Evolutionary conservation across 495 filamentous ascomycete species (phyloP), one percentile per base, ranked within the genome.

Genomic region (Xylaria palmicola): DNA sequence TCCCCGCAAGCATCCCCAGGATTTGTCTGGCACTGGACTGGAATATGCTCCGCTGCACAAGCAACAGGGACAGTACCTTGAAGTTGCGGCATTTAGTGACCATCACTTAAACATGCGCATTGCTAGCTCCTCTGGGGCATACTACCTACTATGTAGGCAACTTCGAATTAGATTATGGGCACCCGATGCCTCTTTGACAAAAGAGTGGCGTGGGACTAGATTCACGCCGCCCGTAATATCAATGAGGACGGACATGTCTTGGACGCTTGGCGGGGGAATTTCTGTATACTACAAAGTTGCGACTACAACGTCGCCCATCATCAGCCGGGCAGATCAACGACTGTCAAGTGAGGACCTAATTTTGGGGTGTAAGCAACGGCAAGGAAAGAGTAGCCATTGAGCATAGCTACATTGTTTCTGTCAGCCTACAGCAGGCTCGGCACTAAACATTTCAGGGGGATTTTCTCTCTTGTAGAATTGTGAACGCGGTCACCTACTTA

Each of bases 191-290:
- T 26, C 30, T 53, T 29, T 13, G n/a, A 39, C 19, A 17, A 39
- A 15, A 20, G 48, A 20, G 7, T 55, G 22, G 51, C 51, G 22
- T 41, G 22, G n/a, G 10, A 1, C 30, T 55, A 41, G 37, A 40
- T 24, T 41, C 50, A 26, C 32, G 10, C 30, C 34, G 36, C 51
- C 32, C 2, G 8, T 20, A 29, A 40, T 55, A 29, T 40, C 27
- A 52, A 36, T 37, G 6, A 32, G 30, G n/a, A 30, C 26, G 13
- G 1, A 52, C 9, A 15, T 30, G 3, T 22, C 24, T 30, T 15
- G 50, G 32, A 17, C 27, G 2, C 53, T 56, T 56, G 39, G 53
- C 53, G 26, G 32, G 53, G n/a, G 53, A 44, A n/a, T n/a, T n/a
- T n/a, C n/a, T n/a, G n/a, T n/a, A n/a, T n/a, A n/a, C n/a, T n/a